phyloP scores from a whole-genome alignment of 306 rosid species.

The Vigna unguiculata region DNA sequence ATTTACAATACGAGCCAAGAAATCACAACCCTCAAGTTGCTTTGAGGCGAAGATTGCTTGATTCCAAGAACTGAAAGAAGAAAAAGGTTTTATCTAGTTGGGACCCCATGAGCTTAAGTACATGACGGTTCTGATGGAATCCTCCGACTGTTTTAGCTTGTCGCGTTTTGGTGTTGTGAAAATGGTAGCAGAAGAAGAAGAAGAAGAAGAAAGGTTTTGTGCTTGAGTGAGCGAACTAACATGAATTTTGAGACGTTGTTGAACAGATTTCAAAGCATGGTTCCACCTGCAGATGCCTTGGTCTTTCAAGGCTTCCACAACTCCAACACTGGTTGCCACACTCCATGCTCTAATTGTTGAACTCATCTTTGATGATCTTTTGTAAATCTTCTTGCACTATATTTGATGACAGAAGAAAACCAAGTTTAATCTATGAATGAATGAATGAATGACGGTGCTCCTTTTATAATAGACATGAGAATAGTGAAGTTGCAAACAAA shows the following conservation, averaged over 20 bases:
- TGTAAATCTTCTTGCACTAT: background rate
- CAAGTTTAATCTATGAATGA: background rate
- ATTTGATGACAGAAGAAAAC: background rate
- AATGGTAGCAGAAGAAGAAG: constrained; percentile 48
- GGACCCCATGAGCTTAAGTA: constrained; percentile 73
- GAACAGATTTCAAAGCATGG: constrained; percentile 42
- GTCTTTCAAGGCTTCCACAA: constrained; percentile 59
- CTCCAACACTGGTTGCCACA: constrained; percentile 50
- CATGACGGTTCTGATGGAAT: constrained; percentile 62
- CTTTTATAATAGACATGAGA: too few relatives aligned
- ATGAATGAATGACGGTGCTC: background rate
- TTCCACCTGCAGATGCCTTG: constrained; percentile 68
- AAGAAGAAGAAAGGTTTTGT: constrained; percentile 49
- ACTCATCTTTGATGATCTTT: constrained; percentile 41
- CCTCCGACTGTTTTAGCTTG: constrained; percentile 47
- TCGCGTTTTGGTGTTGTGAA: constrained; percentile 47
- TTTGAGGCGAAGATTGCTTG: background rate
- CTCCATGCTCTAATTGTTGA: constrained; percentile 46
- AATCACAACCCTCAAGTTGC: constrained; percentile 1
- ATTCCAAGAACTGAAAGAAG: background rate
- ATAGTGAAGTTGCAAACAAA: background rate
- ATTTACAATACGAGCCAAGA: background rate
- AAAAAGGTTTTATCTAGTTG: constrained; percentile 9
- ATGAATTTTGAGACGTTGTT: constrained; percentile 51
- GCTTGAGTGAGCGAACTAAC: constrained; percentile 46